These are phyloP conservation scores for Remersonia thermophila DNA, from an alignment of 2,329 filamentous ascomycete genomes.

Conservation along the genomic window DNA sequence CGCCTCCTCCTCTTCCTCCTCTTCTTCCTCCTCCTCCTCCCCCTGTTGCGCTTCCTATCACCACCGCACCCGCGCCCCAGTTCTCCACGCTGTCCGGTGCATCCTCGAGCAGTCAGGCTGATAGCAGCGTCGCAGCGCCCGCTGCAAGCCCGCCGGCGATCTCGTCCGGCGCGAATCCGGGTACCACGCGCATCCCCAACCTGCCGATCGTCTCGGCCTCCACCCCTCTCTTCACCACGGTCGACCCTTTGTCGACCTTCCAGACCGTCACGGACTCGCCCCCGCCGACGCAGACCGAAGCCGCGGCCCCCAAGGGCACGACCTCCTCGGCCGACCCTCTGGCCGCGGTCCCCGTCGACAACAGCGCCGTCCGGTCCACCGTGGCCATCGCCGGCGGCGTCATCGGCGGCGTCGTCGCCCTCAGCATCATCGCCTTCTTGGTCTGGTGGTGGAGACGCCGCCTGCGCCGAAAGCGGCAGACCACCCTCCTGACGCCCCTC, in stretches of 20 bases:
- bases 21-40: too few relatives aligned
- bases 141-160: slow-evolving; percentile 9
- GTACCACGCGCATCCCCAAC: slow-evolving; percentile 2
- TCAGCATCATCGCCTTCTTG: slow-evolving; percentile 34
- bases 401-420: slow-evolving; percentile 35
- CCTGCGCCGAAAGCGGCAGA: slow-evolving; percentile 30
- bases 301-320: slow-evolving; percentile 7
- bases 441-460: slow-evolving; percentile 40
- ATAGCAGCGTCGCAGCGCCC: slow-evolving; percentile 23
- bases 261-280: not conserved
- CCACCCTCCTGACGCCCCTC: slow-evolving; percentile 37
- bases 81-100: slow-evolving; percentile 13
- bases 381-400: slow-evolving; percentile 39
- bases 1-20: too few relatives aligned
- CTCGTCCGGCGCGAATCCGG: slow-evolving; percentile 7
- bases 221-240: slow-evolving; percentile 13
- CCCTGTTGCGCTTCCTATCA: slow-evolving; percentile 7
- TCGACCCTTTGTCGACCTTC: slow-evolving; percentile 1
- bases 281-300: slow-evolving; percentile 9
- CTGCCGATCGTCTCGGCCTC: slow-evolving; percentile 8
- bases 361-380: slow-evolving; percentile 23
- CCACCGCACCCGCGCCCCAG: slow-evolving; percentile 12
- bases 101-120: slow-evolving; percentile 24
- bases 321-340: slow-evolving; percentile 9
- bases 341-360: slow-evolving; percentile 14